Evolutionary conservation across 495 filamentous ascomycete species (phyloP), one percentile per base, ranked within the genome.

Genomic region (Penicillium angulare): DNA sequence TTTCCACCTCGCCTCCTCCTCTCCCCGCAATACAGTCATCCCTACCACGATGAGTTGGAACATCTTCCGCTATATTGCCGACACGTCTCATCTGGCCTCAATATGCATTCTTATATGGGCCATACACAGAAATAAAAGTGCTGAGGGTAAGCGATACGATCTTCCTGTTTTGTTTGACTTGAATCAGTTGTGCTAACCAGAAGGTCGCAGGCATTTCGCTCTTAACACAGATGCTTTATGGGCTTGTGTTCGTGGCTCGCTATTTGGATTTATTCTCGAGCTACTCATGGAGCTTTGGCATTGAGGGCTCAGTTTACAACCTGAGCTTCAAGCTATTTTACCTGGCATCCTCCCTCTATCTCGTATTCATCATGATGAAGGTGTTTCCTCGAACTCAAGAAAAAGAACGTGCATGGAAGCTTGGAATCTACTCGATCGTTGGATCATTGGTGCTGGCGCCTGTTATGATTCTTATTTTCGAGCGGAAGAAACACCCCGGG

Each of bases 21-120:
- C 26, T 6, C 36, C 39, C 47, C 51, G 48, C 52, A 49, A 52
- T 23, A 31, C 20, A 51, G 18, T 16, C 39, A 53, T 24, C 43
- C 29, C 45, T 49, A 47, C 7, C 52, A 69, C 24, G 12, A 71
- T 72, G 64, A 49, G 53, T 17, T 68, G 74, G 57, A 82, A 95
- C 73, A 51, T 86, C 52, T 93, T 95, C 68, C 89, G 90, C 44
- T 74, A 92, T 55, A 60, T 90, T 35, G 93, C 76, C 47, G 93
- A 98, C 66, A 59, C 91, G 35, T 87, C 86, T 34, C 93, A 98
- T 63, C 81, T 89, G 21, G 74, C 79, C 27, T 92, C 91, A 10
- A 96, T 95, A 78, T 81, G 84, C 60, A 90, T 97, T 60, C 76
- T 97, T 51, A 88, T 96, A 68, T 89, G 83, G 76, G 86, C 92